Evolutionary conservation across 306 rosid genomes (phyloP), one percentile per base, ranked within the genome.

Genomic region (Parietaria judaica): DNA sequence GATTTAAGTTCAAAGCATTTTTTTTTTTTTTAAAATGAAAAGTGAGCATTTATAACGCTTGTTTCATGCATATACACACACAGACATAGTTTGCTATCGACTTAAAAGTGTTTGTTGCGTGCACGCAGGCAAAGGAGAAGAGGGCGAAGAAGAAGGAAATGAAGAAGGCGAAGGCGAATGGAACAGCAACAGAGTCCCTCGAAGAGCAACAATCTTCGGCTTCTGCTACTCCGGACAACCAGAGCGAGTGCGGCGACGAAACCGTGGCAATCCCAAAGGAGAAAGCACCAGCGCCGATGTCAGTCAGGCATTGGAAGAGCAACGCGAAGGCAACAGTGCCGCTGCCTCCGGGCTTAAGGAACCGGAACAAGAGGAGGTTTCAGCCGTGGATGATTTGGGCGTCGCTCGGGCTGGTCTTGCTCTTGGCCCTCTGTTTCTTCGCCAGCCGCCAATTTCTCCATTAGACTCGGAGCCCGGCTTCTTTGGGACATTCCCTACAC

Each of bases 301-400:
- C 7, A 58, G 58, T 76, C 11, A 86, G 72, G 73, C 83, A 50
- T 11, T 79, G 69, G 83, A 83, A 77, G 68, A 73, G 63, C 72
- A 89, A 71, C 80, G 68, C 75, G 47, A 89, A 82, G 64, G 47
- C 92, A 11, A 41, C 3, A 3, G 63, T 83, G 11, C 92, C 92
- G 8, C 60, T 83, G 11, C 95, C 97, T 14, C 78, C 55, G 49
- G 81, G 92, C 63, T 76, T 86, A 35, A 87, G 95, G 61, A 89
- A 79, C 81, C 78, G 95, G 14, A 77, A 79, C 14, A 89, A 78
- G 79, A 89, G 81, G 54, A 83, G 79, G 72, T 73, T 86, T 76
- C 95, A 89, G 50, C 70, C 89, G 57, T 89, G 87, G 95, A 41
- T 41, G 7, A 82, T 89, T 89, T 89, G 95, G 95, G 73, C 49